A percentile compares a stretch with the other conserved stretches of the same genome.
Evolutionary conservation across 139 green algal species (phyloP).

Genomic region (Mesotaenium endlicherianum): DNA sequence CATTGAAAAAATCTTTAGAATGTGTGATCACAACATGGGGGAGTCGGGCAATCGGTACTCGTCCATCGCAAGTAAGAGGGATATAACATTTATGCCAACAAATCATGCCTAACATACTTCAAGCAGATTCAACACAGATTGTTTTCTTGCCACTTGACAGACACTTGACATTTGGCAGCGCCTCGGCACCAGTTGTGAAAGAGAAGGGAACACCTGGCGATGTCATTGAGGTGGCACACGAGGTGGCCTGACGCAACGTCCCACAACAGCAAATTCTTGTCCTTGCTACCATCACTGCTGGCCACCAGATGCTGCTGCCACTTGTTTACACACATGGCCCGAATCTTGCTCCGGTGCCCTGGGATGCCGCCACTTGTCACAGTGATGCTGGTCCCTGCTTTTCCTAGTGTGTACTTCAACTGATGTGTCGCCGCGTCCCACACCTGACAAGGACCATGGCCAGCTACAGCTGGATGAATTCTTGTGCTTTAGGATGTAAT

Average conservation of each 20-base stretch:
- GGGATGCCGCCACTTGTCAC: neutral
- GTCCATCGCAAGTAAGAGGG: too few relatives aligned
- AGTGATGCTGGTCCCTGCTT: neutral
- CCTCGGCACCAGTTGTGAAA: too few relatives aligned
- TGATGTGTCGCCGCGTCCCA: neutral
- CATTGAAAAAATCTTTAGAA: too few relatives aligned
- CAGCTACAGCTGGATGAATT: neutral
- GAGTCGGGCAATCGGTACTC: too few relatives aligned
- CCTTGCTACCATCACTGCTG: neutral
- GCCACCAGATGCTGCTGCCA: neutral
- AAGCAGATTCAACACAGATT: too few relatives aligned
- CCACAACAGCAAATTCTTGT: conserved; percentile 11
- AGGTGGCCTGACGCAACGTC: conserved; percentile 9
- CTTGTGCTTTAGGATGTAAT: too few relatives aligned
- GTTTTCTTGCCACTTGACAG: too few relatives aligned
- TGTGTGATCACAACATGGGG: too few relatives aligned
- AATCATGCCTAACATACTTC: too few relatives aligned
- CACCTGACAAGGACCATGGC: neutral
- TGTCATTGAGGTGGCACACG: neutral
- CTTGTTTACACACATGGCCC: neutral
- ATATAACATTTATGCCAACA: too few relatives aligned
- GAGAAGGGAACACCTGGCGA: too few relatives aligned
- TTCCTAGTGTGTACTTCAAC: neutral
- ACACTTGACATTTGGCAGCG: too few relatives aligned
- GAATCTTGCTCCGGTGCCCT: neutral